Evolutionary conservation across 768 basidiomycete species (phyloP).

Genomic region (Mycena amicta): DNA sequence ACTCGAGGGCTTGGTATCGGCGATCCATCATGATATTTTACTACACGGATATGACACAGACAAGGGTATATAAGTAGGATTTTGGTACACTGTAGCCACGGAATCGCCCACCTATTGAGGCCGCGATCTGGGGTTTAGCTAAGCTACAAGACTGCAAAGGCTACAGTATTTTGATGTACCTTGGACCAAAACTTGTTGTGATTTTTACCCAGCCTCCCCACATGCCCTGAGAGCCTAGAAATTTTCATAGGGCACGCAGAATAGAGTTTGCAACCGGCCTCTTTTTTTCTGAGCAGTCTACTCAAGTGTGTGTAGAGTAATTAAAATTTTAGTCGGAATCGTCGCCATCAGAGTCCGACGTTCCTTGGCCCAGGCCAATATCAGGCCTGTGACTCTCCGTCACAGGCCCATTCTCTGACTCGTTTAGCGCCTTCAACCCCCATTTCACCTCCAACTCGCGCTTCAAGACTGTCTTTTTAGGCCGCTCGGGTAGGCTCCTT

Average conservation of each 20-base stretch:
- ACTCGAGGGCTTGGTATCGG: no score
- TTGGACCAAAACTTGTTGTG: background rate
- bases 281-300: background rate
- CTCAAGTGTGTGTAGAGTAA: background rate
- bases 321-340: background rate
- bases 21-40: no score
- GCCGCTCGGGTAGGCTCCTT: background rate
- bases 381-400: background rate
- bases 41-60: no score
- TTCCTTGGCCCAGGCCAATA: background rate
- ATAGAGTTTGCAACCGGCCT: background rate
- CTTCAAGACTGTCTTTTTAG: background rate
- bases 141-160: no score
- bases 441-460: background rate
- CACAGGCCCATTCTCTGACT: background rate
- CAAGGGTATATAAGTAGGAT: no score
- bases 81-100: no score
- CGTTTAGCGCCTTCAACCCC: background rate
- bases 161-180: background rate
- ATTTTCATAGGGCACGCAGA: background rate
- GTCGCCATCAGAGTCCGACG: background rate
- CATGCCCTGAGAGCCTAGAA: background rate
- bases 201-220: background rate
- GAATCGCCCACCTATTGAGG: no score
- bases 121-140: no score